These are phyloP conservation scores for Phialophora tarda DNA, from an alignment of 2,329 filamentous ascomycete genomes.

Conservation along the genomic window DNA sequence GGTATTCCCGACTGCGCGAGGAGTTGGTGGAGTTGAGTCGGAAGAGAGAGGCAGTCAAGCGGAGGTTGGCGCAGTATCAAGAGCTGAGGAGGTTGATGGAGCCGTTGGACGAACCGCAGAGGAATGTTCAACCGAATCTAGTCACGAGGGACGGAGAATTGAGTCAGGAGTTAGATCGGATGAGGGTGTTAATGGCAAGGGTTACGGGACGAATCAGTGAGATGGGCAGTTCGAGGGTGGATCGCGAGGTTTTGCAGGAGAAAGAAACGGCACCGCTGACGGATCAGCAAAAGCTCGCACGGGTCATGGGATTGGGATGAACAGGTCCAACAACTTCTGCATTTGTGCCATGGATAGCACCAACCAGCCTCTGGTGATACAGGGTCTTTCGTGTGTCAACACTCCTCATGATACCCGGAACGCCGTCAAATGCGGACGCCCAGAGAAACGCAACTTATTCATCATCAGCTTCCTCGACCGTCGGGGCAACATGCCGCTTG, in stretches of 20 bases:
- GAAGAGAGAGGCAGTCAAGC: slow-evolving; percentile 53
- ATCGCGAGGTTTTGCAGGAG: slow-evolving; percentile 9
- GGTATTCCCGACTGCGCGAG: slow-evolving; percentile 51
- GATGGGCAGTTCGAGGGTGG: slow-evolving; percentile 21
- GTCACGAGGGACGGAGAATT: slow-evolving; percentile 59
- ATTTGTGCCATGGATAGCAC: slow-evolving; percentile 3
- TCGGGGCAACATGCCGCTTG: slow-evolving; percentile 39
- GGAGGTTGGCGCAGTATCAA: slow-evolving; percentile 55
- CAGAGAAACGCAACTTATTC: slow-evolving; percentile 28
- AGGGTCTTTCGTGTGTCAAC: slow-evolving; percentile 9
- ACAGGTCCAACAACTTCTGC: background rate
- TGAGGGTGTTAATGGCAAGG: slow-evolving; percentile 54
- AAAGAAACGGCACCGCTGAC: slow-evolving; percentile 27
- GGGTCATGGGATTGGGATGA: slow-evolving; percentile 49
- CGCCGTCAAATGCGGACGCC: slow-evolving; percentile 15
- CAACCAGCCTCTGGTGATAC: slow-evolving; percentile 10
- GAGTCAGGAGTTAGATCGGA: slow-evolving; percentile 56
- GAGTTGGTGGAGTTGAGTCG: slow-evolving; percentile 54
- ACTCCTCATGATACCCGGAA: slow-evolving; percentile 3
- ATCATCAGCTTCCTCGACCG: slow-evolving; percentile 40
- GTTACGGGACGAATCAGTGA: slow-evolving; percentile 49
- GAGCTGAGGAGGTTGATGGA: slow-evolving; percentile 54
- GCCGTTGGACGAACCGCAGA: slow-evolving; percentile 56
- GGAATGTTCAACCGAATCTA: slow-evolving; percentile 61
- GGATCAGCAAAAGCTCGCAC: slow-evolving; percentile 44